Evolutionary conservation across 169 alveolate genomes (phyloP).

Genomic region (Cryptosporidium tyzzeri): DNA sequence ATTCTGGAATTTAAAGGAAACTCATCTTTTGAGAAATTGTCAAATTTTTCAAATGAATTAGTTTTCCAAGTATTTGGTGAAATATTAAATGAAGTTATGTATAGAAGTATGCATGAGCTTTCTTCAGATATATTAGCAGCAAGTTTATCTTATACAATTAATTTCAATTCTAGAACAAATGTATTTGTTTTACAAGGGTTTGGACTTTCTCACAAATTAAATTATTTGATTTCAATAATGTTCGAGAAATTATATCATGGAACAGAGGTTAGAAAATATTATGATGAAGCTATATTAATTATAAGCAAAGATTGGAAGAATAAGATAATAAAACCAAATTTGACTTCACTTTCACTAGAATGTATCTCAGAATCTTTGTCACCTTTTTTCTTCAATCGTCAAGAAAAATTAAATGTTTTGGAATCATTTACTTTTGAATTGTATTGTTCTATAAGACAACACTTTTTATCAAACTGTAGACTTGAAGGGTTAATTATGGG

Average conservation of each 20-base stretch:
- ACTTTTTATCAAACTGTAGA: conserved; percentile 19
- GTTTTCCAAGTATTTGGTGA: conserved; percentile 73
- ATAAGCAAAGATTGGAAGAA: conserved; percentile 53
- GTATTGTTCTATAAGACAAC: conserved; percentile 6
- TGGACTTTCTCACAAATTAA: conserved; percentile 57
- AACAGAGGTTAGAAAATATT: conserved; percentile 12
- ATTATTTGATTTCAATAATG: conserved; percentile 31
- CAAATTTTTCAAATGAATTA: conserved; percentile 17
- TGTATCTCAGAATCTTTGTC: conserved; percentile 44
- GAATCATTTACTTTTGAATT: conserved; percentile 10
- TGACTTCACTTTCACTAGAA: conserved; percentile 46
- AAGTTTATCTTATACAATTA: conserved; percentile 48
- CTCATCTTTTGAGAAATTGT: background rate
- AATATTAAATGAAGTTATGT: conserved; percentile 19
- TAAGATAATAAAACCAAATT: conserved; percentile 38
- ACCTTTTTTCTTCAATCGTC: conserved; percentile 20
- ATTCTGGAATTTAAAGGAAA: conserved; percentile 6
- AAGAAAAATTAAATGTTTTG: conserved; percentile 35
- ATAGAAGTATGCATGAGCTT: conserved; percentile 51
- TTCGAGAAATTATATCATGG: conserved; percentile 9
- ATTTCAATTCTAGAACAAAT: conserved; percentile 57
- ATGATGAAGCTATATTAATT: conserved; percentile 40
- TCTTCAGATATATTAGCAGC: conserved; percentile 63
- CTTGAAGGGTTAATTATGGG: conserved; percentile 73
- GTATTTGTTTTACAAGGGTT: conserved; percentile 55